These are phyloP conservation scores for Tylopilus cervinicoccineus DNA, from an alignment of 768 basidiomycete species.

Conservation along the genomic window DNA sequence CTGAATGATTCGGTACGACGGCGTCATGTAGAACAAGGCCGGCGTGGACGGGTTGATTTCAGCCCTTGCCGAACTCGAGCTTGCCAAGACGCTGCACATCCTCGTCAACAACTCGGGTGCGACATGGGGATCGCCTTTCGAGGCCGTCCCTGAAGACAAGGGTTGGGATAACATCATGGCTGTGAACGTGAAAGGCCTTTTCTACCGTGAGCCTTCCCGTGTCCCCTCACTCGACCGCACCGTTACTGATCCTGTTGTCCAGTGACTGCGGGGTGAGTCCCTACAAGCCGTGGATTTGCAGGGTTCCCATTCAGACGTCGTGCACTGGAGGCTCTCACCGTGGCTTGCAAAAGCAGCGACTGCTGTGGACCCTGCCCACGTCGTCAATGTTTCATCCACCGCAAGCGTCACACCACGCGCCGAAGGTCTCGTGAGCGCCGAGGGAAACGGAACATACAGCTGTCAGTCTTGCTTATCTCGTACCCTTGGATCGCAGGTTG, in stretches of 20 bases:
- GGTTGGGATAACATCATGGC: conserved; percentile 85
- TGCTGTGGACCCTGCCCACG: conserved; percentile 61
- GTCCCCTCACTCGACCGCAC: neutral
- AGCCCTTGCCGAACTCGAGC: conserved; percentile 65
- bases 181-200: conserved; percentile 82
- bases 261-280: conserved; percentile 44
- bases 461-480: conserved; percentile 48
- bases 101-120: conserved; percentile 83
- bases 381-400: conserved; percentile 81
- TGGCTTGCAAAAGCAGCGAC: conserved; percentile 66
- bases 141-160: conserved; percentile 70
- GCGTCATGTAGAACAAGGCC: conserved; percentile 55
- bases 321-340: conserved; percentile 27
- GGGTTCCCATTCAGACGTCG: neutral
- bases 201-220: conserved; percentile 54
- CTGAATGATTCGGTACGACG: neutral
- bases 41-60: conserved; percentile 72
- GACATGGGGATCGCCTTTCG: conserved; percentile 71
- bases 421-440: conserved; percentile 45
- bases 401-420: conserved; percentile 51
- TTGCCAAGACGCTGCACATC: conserved; percentile 61
- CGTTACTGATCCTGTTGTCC: neutral
- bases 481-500: neutral
- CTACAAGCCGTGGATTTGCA: neutral
- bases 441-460: conserved; percentile 69